These are phyloP conservation scores for Phellopilus nigrolimitatus DNA, from an alignment of 1,284 basidiomycete species.

Conservation along the genomic window DNA sequence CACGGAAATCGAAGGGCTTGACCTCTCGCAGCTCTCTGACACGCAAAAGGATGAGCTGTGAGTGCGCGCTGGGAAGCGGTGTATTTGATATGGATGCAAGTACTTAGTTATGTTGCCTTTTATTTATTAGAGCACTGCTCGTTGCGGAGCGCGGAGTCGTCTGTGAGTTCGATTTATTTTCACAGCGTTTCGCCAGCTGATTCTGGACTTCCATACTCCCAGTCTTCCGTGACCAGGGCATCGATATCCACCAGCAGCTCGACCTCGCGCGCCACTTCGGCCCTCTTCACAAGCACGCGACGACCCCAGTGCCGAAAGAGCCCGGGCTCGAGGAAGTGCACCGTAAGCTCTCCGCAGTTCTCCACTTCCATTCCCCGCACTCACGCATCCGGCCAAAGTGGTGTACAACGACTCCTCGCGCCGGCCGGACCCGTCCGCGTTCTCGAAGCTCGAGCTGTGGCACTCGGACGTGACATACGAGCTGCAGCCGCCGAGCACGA, in stretches of 20 bases:
- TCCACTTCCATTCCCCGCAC: slow-evolving; percentile 35
- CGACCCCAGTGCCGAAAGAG: slow-evolving; percentile 67
- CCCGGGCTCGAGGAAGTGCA: slow-evolving; percentile 76
- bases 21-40: slow-evolving; percentile 23
- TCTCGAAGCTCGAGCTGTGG: slow-evolving; percentile 77
- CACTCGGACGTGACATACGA: slow-evolving; percentile 82
- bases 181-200: background rate
- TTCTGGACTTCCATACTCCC: too few relatives aligned
- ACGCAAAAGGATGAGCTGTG: slow-evolving; percentile 25
- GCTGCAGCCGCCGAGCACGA: slow-evolving; percentile 63
- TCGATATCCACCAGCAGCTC: slow-evolving; percentile 66
- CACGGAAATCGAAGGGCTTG: slow-evolving; percentile 23
- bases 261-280: slow-evolving; percentile 71
- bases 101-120: too few relatives aligned
- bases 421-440: slow-evolving; percentile 64
- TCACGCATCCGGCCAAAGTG: slow-evolving; percentile 35
- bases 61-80: slow-evolving; percentile 5
- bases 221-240: slow-evolving; percentile 73
- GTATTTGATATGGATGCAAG: slow-evolving; percentile 11
- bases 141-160: slow-evolving; percentile 67
- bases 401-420: slow-evolving; percentile 66
- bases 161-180: slow-evolving; percentile 55
- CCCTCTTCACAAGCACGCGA: slow-evolving; percentile 79
- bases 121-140: slow-evolving; percentile 65
- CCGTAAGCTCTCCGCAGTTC: slow-evolving; percentile 39